Evolutionary conservation across 1,284 basidiomycete species (phyloP).

Genomic region (Irpex sp.): DNA sequence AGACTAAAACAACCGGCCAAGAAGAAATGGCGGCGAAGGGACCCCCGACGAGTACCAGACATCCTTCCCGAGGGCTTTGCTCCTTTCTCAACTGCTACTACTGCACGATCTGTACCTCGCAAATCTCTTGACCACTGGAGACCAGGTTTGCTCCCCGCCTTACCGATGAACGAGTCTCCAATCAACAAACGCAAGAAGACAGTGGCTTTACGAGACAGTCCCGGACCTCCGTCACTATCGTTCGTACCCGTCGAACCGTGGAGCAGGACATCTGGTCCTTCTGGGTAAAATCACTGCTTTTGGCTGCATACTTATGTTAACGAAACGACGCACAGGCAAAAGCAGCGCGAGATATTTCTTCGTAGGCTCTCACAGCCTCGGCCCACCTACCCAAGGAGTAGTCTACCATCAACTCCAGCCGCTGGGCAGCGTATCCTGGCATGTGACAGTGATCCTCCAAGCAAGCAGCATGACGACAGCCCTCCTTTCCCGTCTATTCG

Average conservation of each 20-base stretch:
- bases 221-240: neutral
- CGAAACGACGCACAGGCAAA: neutral
- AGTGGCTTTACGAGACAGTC: neutral
- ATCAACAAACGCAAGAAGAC: neutral
- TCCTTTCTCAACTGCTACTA: neutral
- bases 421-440: neutral
- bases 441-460: neutral
- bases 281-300: neutral
- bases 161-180: neutral
- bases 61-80: constrained; percentile 3
- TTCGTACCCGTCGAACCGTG: neutral
- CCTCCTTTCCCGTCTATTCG: neutral
- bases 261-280: neutral
- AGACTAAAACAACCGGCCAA: neutral
- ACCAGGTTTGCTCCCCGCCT: neutral
- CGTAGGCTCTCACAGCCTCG: neutral
- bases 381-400: neutral
- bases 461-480: neutral
- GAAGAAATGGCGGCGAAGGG: constrained; percentile 14
- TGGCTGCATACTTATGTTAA: neutral
- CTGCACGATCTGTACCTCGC: neutral
- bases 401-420: neutral
- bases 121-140: neutral
- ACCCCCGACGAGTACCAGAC: constrained; percentile 12
- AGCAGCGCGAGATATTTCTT: neutral